Base-by-base conservation (phyloP, 139 green algal species). In the Asterochloris sp. region DNA sequence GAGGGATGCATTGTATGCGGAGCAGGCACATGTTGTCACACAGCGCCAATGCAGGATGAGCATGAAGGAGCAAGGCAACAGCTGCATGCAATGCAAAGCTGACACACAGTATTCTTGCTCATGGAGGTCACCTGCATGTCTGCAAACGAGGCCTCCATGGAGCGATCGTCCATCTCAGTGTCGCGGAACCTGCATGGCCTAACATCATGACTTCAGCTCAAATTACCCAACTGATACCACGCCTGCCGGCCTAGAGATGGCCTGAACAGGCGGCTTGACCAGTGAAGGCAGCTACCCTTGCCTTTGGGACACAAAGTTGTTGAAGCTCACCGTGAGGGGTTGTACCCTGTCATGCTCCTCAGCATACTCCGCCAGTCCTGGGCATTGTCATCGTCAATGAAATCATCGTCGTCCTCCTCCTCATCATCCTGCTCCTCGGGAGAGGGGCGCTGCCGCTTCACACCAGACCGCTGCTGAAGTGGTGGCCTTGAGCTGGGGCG, bases 301-400 rank as follows among this genome's bases (percentile, higher is more conserved):
- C 38, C 29, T 28, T 27, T 62, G 29, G 28, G 38, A 13, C 66
- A n/a, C 62, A 74, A 62, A 14, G 24, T 27, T 19, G 17, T 2
- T 38, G 10, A 64, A 63, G 19, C 76, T 80, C 54, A 83, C 79
- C 66, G 78, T 23, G 69, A 78, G 24, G 79, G 79, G 62, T 83
- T 69, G 74, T 83, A 83, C 21, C 61, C 19, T 23, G 79, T 83
- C 68, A 83, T 77, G 66, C 66, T 78, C 66, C 66, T 66, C 54
- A 83, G 61, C 13, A 47, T 69, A 23, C 27, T 29, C 8, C 69
- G 69, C 79, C 79, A 83, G 61, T 83, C 79, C 10, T 61, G 68
- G 38, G 64, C 79, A 27, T 67, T 69, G 29, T 69, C 79, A 61
- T 83, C 69, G 74, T 69, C 79, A 10, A 78, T 69, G 6, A 83